A percentile compares a stretch with the other conserved stretches of the same genome.
Conservation (phyloP, 1,139 yeast genomes). For the Lodderomyces theae region DNA sequence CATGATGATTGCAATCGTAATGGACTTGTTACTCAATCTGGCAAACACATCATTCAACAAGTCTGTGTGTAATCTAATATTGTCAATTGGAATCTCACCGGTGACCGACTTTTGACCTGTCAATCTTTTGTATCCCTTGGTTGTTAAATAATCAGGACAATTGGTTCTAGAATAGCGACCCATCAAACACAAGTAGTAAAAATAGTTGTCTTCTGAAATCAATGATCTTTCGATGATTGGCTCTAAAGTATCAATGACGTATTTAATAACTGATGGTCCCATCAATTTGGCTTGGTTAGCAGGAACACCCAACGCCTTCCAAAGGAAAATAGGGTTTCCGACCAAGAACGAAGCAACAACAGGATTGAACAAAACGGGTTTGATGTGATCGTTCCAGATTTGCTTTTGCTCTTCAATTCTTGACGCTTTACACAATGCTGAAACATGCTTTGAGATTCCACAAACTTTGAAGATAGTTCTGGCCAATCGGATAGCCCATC, state of each 20-base stretch:
- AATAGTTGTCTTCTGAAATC: slow-evolving; percentile 71
- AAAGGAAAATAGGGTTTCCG: slow-evolving; percentile 77
- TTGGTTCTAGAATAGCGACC: slow-evolving; percentile 61
- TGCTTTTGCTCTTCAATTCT: slow-evolving; percentile 59
- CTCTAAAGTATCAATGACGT: slow-evolving; percentile 74
- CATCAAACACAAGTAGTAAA: slow-evolving; percentile 66
- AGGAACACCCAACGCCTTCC: slow-evolving; percentile 89
- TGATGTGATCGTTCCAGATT: slow-evolving; percentile 61
- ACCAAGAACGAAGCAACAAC: slow-evolving; percentile 62
- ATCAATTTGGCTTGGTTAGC: slow-evolving; percentile 79
- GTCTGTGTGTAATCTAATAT: slow-evolving; percentile 76
- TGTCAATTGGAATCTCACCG: slow-evolving; percentile 49
- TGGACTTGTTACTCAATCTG: slow-evolving; percentile 57
- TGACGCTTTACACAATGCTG: slow-evolving; percentile 54
- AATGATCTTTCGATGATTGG: slow-evolving; percentile 65
- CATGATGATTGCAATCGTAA: slow-evolving; percentile 80
- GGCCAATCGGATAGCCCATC: slow-evolving; percentile 79
- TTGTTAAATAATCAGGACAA: slow-evolving; percentile 75
- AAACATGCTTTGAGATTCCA: slow-evolving; percentile 53
- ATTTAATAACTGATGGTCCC: slow-evolving; percentile 67
- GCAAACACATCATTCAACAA: slow-evolving; percentile 72
- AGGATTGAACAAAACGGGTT: slow-evolving; percentile 71
- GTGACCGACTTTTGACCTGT: slow-evolving; percentile 26
- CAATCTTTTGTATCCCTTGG: slow-evolving; percentile 52
- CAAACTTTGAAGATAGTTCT: slow-evolving; percentile 55